Percentiles rank a stretch among this genome's conserved stretches.
Evolutionary conservation across 2,329 filamentous ascomycete genomes (phyloP).

Genomic region (Aspergillus niger): DNA sequence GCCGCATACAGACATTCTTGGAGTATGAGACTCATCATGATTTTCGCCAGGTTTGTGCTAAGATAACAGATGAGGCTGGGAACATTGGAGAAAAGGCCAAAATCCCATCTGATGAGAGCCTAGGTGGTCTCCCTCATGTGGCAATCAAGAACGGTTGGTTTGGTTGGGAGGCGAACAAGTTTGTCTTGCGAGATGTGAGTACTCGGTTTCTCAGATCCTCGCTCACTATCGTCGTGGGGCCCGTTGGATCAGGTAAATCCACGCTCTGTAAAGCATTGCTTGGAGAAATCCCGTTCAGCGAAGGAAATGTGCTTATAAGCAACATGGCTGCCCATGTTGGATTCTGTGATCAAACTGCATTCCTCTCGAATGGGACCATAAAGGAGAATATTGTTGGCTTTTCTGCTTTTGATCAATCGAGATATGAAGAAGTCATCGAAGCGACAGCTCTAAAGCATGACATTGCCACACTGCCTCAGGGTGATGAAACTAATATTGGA

Average conservation of each 20-base stretch:
- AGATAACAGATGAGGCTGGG: not conserved
- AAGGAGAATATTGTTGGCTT: constrained; percentile 21
- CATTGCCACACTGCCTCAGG: not conserved
- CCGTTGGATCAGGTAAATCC: constrained; percentile 46
- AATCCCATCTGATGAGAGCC: not conserved
- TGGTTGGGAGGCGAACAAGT: constrained; percentile 13
- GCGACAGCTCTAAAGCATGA: not conserved
- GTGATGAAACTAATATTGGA: not conserved
- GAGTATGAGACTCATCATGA: constrained; percentile 16
- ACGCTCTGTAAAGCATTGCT: constrained; percentile 38
- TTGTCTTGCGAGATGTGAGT: constrained; percentile 18
- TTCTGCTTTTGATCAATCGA: not conserved
- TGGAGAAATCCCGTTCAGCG: constrained; percentile 33
- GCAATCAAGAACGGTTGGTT: constrained; percentile 14
- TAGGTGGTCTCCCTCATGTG: not conserved
- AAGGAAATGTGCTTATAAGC: constrained; percentile 20
- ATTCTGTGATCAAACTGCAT: constrained; percentile 26
- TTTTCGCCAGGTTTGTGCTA: not conserved
- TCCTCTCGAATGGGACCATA: constrained; percentile 21
- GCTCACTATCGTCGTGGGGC: constrained; percentile 39
- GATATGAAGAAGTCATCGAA: not conserved
- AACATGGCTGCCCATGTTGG: constrained; percentile 4
- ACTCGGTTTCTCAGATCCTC: constrained; percentile 10
- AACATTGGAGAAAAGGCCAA: not conserved
- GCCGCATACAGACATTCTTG: constrained; percentile 27